Percentiles rank a stretch among this genome's conserved stretches.
phyloP scores from a whole-genome alignment of 768 basidiomycete species.

The Russula virescens region DNA sequence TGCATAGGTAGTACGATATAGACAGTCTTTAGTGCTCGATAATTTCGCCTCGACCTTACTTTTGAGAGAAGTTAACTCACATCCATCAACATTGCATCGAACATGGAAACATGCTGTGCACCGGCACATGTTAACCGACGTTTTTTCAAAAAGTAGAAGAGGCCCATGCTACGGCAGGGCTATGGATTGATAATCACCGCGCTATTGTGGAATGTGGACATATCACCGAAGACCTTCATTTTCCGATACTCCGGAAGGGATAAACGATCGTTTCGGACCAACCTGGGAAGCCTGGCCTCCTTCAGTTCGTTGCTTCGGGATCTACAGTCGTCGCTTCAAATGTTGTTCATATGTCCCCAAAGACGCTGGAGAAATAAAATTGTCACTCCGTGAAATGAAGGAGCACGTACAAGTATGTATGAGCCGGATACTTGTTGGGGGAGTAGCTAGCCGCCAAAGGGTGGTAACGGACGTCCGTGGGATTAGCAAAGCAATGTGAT shows the following conservation, averaged over 20 bases:
- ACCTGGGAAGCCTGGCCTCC: background rate
- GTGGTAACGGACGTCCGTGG: background rate
- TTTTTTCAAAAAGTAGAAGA: no score
- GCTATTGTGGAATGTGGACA: no score
- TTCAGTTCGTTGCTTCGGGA: no score
- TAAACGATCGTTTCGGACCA: background rate
- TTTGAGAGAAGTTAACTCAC: background rate
- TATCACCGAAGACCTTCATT: no score
- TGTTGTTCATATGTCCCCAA: background rate
- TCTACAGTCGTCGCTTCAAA: background rate
- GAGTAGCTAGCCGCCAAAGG: background rate
- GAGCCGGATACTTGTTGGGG: background rate
- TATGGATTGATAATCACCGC: background rate
- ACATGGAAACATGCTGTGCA: background rate
- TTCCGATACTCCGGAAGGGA: background rate
- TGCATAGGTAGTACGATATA: background rate
- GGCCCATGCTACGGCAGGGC: no score
- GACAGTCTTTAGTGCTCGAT: background rate
- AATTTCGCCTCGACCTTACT: background rate
- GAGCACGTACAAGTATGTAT: background rate
- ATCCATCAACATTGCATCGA: no score
- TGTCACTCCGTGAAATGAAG: background rate
- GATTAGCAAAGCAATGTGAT: conserved; percentile 11
- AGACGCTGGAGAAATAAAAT: background rate
- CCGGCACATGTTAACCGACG: no score